Conservation (phyloP, 352 stramenopile species). For the Globisporangium spinosum region DNA sequence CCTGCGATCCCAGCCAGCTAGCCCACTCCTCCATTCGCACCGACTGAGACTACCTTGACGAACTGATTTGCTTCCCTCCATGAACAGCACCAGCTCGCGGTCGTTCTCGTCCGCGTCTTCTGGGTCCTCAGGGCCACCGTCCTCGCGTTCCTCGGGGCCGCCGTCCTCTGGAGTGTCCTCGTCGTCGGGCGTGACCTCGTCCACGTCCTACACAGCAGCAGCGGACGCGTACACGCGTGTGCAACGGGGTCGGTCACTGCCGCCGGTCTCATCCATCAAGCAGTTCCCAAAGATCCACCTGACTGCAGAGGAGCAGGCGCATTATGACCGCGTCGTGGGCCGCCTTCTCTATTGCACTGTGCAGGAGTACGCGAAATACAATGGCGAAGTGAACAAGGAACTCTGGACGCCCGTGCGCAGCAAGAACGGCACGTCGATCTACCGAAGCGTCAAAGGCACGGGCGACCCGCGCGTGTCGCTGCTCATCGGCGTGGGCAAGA, state of each 20-base stretch:
- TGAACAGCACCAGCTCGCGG: background rate
- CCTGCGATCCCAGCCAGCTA: too few species aligned
- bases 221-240: conserved; percentile 20
- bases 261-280: conserved; percentile 3
- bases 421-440: conserved; percentile 37
- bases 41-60: background rate
- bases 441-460: conserved; percentile 42
- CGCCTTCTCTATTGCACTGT: conserved; percentile 28
- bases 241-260: background rate
- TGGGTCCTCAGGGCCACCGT: background rate
- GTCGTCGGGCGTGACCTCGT: conserved; percentile 23
- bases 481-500: conserved; percentile 29
- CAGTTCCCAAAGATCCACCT: conserved; percentile 11
- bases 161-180: background rate
- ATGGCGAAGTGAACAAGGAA: conserved; percentile 17
- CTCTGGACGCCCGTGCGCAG: conserved; percentile 39
- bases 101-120: background rate
- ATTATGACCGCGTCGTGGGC: conserved; percentile 27
- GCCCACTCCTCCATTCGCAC: background rate
- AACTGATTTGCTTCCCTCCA: background rate
- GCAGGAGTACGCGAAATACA: conserved; percentile 22
- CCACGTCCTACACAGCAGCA: background rate
- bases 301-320: conserved; percentile 24
- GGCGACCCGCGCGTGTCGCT: conserved; percentile 28
- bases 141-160: background rate